Evolutionary conservation across 768 basidiomycete species (phyloP), one percentile per base, ranked within the genome.

Genomic region (Candolleomyces aberdarensis): DNA sequence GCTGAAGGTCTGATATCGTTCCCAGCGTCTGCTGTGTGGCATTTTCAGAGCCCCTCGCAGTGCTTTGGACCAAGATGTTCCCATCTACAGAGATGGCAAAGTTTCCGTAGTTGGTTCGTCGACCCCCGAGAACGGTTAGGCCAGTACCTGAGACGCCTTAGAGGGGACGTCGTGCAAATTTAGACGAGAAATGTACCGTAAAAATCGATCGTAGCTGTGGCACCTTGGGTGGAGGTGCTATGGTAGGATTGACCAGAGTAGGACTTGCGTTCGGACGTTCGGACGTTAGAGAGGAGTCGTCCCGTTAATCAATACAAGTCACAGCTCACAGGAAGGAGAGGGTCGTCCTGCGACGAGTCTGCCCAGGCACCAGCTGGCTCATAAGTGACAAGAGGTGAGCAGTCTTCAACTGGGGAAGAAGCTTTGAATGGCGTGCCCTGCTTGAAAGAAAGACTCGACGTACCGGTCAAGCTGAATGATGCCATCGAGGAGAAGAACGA

Each of bases 321-420:
- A 26, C 32, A 22, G 68, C 77, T 66, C 58, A 79, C 80, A 66
- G 73, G 51, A 65, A 71, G 72, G 44, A 78, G 68, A 13, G 76
- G 66, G 67, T 82, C 80, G 46, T 73, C 70, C 49, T 61, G 65
- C 15, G 78, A 75, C 13, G 77, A 72, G 68, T 83, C 81, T 50
- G 67, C 67, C 84, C 83, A 85, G 60, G 81, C 80, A 59, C 75
- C 78, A 65, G 70, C 68, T 60, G 83, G 83, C 32, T 71, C 67
- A 65, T 85, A 86, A 60, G 74, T 65, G 67, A 85, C 77, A 60
- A 84, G 73, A 69, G 84, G 82, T 63, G 84, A 84, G 68, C 76
- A 73, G 65, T 85, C 84, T 66, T 85, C 84, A 66, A 82, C 85
- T 86, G 47, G 40, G 20, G 32, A 36, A 44, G 9, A 19, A 52